phyloP scores from a whole-genome alignment of 495 filamentous ascomycete species.

The Trichoderma orchidacearum region DNA sequence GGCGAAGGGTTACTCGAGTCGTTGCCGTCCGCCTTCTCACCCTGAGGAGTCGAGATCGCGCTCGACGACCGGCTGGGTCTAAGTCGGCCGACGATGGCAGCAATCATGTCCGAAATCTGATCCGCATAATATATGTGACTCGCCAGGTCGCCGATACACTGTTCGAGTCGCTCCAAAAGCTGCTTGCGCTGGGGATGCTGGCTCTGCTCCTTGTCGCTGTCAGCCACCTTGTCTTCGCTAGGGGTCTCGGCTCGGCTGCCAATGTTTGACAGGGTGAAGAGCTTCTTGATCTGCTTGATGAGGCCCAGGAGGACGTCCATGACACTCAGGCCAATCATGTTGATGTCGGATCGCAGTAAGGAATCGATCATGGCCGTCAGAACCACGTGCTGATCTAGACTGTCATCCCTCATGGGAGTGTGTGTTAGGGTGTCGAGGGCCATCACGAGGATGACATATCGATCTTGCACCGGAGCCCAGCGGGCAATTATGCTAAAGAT shows the following conservation, averaged over 20 bases:
- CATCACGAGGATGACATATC: conserved; percentile 72
- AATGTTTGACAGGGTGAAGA: conserved; percentile 49
- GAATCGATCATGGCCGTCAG: conserved; percentile 62
- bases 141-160: conserved; percentile 71
- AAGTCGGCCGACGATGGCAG: conserved; percentile 59
- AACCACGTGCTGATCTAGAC: conserved; percentile 54
- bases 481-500: conserved; percentile 62
- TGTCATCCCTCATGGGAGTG: conserved; percentile 49
- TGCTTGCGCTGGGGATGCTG: conserved; percentile 22
- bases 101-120: conserved; percentile 84
- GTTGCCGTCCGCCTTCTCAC: conserved; percentile 22
- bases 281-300: conserved; percentile 59
- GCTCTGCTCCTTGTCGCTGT: conserved; percentile 4
- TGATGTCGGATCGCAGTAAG: conserved; percentile 73
- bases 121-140: conserved; percentile 92
- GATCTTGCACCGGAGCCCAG: conserved; percentile 85
- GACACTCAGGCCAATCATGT: conserved; percentile 84
- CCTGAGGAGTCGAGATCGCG: conserved; percentile 22
- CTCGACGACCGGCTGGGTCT: conserved; percentile 42
- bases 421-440: conserved; percentile 60
- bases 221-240: conserved; percentile 11
- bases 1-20: conserved; percentile 6
- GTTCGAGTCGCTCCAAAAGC: conserved; percentile 52
- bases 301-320: conserved; percentile 82
- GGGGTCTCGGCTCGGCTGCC: conserved; percentile 10